Conservation (phyloP, 371 early-diverging fungal species). For the Apophysomyces ossiformis region DNA sequence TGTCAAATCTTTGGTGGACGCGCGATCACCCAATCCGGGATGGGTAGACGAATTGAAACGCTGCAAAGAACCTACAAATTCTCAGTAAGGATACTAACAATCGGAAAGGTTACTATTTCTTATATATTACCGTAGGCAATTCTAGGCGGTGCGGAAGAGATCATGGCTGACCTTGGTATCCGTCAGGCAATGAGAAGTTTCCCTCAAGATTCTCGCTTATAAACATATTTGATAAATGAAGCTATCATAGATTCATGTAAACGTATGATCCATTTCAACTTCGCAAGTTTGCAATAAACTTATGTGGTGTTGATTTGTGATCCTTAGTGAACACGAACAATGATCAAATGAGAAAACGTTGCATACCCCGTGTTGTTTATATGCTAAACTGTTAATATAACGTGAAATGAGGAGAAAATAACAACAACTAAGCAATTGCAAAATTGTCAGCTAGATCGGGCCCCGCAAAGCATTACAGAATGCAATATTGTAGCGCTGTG, state of each 20-base stretch:
- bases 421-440: too few species aligned
- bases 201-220: slow-evolving; percentile 27
- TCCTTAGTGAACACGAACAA: too few species aligned
- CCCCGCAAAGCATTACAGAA: too few species aligned
- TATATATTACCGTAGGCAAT: slow-evolving; percentile 53
- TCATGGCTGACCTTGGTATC: slow-evolving; percentile 42
- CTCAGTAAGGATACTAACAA: slow-evolving; percentile 19
- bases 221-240: slow-evolving; percentile 5
- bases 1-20: slow-evolving; percentile 77
- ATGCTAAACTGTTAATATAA: too few species aligned
- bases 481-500: too few species aligned
- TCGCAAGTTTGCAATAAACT: too few species aligned
- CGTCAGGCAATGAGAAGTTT: slow-evolving; percentile 38
- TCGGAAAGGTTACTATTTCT: not conserved
- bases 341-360: too few species aligned
- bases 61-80: slow-evolving; percentile 67
- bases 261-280: not conserved
- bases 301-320: too few species aligned
- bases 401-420: too few species aligned
- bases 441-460: too few species aligned
- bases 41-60: slow-evolving; percentile 60
- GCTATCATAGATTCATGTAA: not conserved
- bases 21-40: slow-evolving; percentile 68
- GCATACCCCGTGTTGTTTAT: too few species aligned
- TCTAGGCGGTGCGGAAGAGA: slow-evolving; percentile 85